A percentile compares a stretch with the other conserved stretches of the same genome.
These are phyloP conservation scores for Trichoderma sp. DNA, from an alignment of 2,329 filamentous ascomycete genomes.

Conservation along the genomic window DNA sequence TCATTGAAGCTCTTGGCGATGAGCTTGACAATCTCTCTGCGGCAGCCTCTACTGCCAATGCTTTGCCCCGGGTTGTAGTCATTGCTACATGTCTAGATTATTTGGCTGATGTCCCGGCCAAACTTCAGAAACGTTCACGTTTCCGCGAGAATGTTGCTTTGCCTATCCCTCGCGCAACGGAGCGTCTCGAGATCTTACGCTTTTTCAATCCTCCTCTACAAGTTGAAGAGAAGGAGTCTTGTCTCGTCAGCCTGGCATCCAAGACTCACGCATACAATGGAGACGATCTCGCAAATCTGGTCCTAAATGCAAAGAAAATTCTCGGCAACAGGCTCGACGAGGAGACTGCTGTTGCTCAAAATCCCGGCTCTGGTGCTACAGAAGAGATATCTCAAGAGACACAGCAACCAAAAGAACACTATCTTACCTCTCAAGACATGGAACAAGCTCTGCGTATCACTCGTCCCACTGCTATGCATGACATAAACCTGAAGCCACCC, in stretches of 20 bases:
- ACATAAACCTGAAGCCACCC: conserved; percentile 84
- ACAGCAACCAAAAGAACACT: conserved; percentile 29
- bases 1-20: conserved; percentile 53
- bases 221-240: conserved; percentile 50
- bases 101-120: conserved; percentile 68
- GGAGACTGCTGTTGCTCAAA: conserved; percentile 16
- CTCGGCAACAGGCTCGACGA: conserved; percentile 30
- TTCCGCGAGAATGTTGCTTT: conserved; percentile 71
- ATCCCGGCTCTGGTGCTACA: neutral
- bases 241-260: conserved; percentile 64
- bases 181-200: conserved; percentile 73
- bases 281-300: conserved; percentile 69
- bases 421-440: conserved; percentile 53
- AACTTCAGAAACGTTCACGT: conserved; percentile 64
- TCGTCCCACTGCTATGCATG: conserved; percentile 83
- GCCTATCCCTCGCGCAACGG: conserved; percentile 70
- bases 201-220: conserved; percentile 53
- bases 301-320: conserved; percentile 40
- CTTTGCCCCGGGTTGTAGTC: conserved; percentile 64
- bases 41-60: conserved; percentile 38
- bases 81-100: conserved; percentile 73
- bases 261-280: conserved; percentile 87
- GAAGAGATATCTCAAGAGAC: neutral
- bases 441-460: conserved; percentile 66
- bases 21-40: conserved; percentile 57